These are phyloP conservation scores for Collariella sp. DNA, from an alignment of 495 filamentous ascomycete species.

Conservation along the genomic window DNA sequence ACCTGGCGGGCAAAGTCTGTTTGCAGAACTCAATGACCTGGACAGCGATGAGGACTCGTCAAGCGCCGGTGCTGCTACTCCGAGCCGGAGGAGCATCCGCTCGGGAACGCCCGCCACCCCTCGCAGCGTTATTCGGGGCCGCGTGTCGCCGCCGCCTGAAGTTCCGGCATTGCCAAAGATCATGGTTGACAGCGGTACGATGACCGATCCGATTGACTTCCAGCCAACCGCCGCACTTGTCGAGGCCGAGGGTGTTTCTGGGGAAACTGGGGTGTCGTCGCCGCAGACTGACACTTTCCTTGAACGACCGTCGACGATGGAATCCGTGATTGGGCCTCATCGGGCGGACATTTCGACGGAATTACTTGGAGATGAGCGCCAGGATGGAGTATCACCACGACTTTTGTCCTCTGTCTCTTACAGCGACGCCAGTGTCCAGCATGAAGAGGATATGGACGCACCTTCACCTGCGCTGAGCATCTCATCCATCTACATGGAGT, in stretches of 20 bases:
- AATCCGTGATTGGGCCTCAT: conserved; percentile 26
- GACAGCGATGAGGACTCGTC: conserved; percentile 55
- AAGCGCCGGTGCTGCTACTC: conserved; percentile 27
- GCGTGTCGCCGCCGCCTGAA: conserved; percentile 43
- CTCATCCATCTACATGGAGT: conserved; percentile 23
- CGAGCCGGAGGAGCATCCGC: conserved; percentile 38
- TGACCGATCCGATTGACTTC: conserved; percentile 67
- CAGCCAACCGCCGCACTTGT: background rate
- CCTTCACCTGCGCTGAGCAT: conserved; percentile 22
- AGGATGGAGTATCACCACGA: conserved; percentile 18
- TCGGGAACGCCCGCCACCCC: conserved; percentile 32
- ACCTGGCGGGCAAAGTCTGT: conserved; percentile 63
- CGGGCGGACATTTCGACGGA: conserved; percentile 19
- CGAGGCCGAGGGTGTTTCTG: background rate
- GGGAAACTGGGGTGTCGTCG: conserved; percentile 3
- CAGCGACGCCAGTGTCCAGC: conserved; percentile 34
- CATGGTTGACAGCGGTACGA: conserved; percentile 76
- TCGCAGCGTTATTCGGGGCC: conserved; percentile 23
- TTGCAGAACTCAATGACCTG: conserved; percentile 78
- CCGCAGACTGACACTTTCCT: conserved; percentile 15
- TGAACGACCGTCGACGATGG: conserved; percentile 32
- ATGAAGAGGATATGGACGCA: conserved; percentile 35
- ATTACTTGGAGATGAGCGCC: conserved; percentile 25
- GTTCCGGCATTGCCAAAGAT: conserved; percentile 45
- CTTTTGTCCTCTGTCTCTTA: conserved; percentile 26